Base-by-base conservation (phyloP, 1,284 basidiomycete genomes). In the Mrakiaceae sp. region DNA sequence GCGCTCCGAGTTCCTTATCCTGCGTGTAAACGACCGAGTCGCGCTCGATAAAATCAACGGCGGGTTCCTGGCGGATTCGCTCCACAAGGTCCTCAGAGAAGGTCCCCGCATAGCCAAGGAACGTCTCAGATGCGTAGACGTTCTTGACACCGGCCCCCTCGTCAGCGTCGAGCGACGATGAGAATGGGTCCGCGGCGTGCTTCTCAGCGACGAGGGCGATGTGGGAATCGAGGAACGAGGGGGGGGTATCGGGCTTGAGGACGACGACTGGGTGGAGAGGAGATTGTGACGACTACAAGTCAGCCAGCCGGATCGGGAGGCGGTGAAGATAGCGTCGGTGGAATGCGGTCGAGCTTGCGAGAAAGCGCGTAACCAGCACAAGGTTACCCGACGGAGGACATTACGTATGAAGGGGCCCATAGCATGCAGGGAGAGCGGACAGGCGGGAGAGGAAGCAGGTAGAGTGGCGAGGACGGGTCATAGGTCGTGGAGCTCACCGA, bases 1-100 rank as follows among this genome's bases (percentile, higher is more conserved):
- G 93, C 39, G 95, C 90, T 46, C 81, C 78, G 66, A 78, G 85
- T 82, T 97, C 90, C 5, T 79, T 70, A 2, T 87, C 84, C 69
- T 83, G 81, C 12, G 88, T 87, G 70, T 80, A 82, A 39, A 95
- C 88, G 70, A 93, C 80, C 78, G 95, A 91, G 79, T 99, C 96
- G 68, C 81, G 83, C 80, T 99, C 96, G 67, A 99, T 81, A 73
- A 88, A 95, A 46, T 86, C 89, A 60, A 99, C 93, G 75, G 95
- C 93, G 16, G 94, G 93, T 79, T 88, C 82, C 59, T 81, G 77
- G 64, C 95, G 84, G 74, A 99, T 87, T 72, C 84, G 82, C 63
- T 90, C 82, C 68, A 99, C 75, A 52, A 88, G 86, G 60, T 79
- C 77, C 54, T 83, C 77, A 49, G 86, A 83, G 81, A 99, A 97